Conservation (phyloP, 495 filamentous ascomycete species). For the Aspergillus kassunensis region DNA sequence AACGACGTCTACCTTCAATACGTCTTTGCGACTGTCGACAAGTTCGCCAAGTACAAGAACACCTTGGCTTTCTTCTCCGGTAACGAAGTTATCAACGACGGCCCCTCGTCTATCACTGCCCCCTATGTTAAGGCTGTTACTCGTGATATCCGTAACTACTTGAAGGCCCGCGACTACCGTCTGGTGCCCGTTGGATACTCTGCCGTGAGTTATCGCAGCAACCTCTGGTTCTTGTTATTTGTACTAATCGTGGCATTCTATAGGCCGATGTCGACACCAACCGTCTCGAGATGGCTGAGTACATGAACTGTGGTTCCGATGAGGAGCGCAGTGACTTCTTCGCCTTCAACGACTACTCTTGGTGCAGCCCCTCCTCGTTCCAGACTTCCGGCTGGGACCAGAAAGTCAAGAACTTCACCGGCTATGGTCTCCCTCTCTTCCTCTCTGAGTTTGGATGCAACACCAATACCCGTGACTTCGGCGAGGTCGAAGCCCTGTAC, state of each 20-base stretch:
- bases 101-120: constrained; percentile 66
- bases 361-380: constrained; percentile 85
- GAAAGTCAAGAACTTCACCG: constrained; percentile 87
- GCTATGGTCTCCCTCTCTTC: constrained; percentile 91
- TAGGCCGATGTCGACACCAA: constrained; percentile 71
- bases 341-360: constrained; percentile 98
- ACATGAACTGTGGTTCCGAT: constrained; percentile 91
- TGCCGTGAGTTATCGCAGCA: constrained; percentile 41
- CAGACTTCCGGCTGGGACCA: constrained; percentile 75
- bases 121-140: constrained; percentile 92
- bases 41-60: constrained; percentile 82
- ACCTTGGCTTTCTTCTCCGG: constrained; percentile 94
- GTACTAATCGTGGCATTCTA: constrained; percentile 1
- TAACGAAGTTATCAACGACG: constrained; percentile 93
- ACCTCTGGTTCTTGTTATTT: constrained; percentile 15
- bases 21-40: constrained; percentile 89
- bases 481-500: constrained; percentile 79
- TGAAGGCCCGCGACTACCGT: constrained; percentile 68
- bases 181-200: constrained; percentile 90
- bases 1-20: constrained; percentile 89
- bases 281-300: constrained; percentile 82
- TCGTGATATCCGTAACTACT: constrained; percentile 86
- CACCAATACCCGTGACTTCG: constrained; percentile 73
- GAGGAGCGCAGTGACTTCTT: constrained; percentile 91
- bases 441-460: constrained; percentile 93